A percentile compares a stretch with the other conserved stretches of the same genome.
Evolutionary conservation across 2,329 filamentous ascomycete genomes (phyloP).

Genomic region (Hypoxylon sp.): DNA sequence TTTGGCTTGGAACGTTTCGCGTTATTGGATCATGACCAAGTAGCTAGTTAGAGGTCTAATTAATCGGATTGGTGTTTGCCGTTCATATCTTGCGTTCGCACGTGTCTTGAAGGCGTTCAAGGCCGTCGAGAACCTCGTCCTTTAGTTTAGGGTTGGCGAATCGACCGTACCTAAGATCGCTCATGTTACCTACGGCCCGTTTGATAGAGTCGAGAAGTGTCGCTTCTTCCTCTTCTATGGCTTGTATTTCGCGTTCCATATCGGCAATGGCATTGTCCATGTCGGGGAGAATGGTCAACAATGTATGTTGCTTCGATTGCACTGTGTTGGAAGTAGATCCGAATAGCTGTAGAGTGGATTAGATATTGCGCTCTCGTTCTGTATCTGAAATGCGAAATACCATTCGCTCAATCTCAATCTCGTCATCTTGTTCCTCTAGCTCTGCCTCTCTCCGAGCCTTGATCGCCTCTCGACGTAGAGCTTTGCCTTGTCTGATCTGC

Average conservation of each 20-base stretch:
- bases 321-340: conserved; percentile 63
- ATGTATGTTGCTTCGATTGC: conserved; percentile 69
- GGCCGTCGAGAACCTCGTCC: conserved; percentile 76
- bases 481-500: conserved; percentile 74
- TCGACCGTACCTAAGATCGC: conserved; percentile 85
- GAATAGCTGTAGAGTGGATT: conserved; percentile 67
- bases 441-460: conserved; percentile 67
- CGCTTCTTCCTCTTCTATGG: conserved; percentile 75
- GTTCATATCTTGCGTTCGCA: conserved; percentile 67
- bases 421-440: conserved; percentile 71
- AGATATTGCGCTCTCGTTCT: conserved; percentile 15
- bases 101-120: conserved; percentile 74
- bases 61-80: conserved; percentile 30
- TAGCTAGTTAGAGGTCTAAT: conserved; percentile 46
- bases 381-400: conserved; percentile 54
- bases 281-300: conserved; percentile 75
- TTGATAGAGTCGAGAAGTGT: conserved; percentile 72
- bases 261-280: conserved; percentile 76
- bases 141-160: conserved; percentile 75
- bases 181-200: conserved; percentile 78
- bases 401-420: conserved; percentile 73
- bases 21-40: conserved; percentile 21
- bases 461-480: conserved; percentile 70
- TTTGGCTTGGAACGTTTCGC: conserved; percentile 16
- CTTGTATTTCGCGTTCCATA: conserved; percentile 77